These are phyloP conservation scores for Populus hybrid DNA, from an alignment of 441 rosid species.

Conservation along the genomic window DNA sequence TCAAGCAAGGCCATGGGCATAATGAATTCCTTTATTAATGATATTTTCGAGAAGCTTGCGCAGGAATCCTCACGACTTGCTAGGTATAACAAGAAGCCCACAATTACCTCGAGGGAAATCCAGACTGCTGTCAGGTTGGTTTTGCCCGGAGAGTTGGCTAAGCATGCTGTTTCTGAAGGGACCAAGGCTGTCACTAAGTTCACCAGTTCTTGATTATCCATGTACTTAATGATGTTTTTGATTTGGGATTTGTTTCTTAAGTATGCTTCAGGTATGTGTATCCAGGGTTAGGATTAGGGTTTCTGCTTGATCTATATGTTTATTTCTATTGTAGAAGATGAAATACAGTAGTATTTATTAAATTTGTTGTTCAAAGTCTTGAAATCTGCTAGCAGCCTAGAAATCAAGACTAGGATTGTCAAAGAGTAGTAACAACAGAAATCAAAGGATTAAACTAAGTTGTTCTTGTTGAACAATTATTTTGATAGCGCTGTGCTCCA, in stretches of 20 bases:
- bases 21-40: slow-evolving; percentile 23
- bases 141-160: slow-evolving; percentile 21
- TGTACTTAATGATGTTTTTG: not conserved
- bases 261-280: not conserved
- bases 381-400: too few relatives aligned
- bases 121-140: slow-evolving; percentile 20
- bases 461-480: too few relatives aligned
- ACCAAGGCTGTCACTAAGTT: slow-evolving; percentile 25
- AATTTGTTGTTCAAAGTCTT: too few relatives aligned
- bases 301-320: not conserved
- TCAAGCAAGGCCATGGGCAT: slow-evolving; percentile 28
- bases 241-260: not conserved
- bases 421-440: too few relatives aligned
- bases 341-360: not conserved
- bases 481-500: not conserved
- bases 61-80: slow-evolving; percentile 21
- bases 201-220: not conserved
- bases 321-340: not conserved
- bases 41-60: slow-evolving; percentile 22
- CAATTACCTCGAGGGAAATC: slow-evolving; percentile 22
- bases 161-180: slow-evolving; percentile 25
- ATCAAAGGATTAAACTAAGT: too few relatives aligned
- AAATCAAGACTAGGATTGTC: too few relatives aligned
- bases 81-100: slow-evolving; percentile 25
- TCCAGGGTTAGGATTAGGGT: not conserved